Percentiles rank a stretch among this genome's conserved stretches.
Conservation (phyloP, 768 basidiomycete genomes). For the Chalciporus chontae region DNA sequence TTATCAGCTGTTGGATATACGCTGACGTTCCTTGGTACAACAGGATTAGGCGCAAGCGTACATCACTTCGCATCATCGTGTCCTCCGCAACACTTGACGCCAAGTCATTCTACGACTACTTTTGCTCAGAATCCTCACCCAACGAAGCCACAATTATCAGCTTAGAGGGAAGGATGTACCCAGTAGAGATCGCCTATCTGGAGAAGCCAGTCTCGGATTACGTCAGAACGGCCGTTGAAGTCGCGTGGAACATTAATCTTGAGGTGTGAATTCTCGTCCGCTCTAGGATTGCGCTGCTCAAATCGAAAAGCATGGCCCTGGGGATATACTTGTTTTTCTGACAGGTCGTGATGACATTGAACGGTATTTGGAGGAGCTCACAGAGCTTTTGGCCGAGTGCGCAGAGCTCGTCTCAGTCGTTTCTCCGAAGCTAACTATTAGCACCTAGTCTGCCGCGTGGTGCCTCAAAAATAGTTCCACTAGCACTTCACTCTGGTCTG, state of each 20-base stretch:
- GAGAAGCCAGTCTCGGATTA: conserved; percentile 78
- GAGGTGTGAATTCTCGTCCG: conserved; percentile 47
- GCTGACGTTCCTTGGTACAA: neutral
- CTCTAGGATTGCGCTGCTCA: neutral
- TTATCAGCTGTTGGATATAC: neutral
- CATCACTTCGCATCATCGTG: conserved; percentile 84
- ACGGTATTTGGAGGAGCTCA: conserved; percentile 72
- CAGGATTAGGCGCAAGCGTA: conserved; percentile 90
- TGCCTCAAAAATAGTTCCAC: conserved; percentile 54
- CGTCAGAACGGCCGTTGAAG: conserved; percentile 74
- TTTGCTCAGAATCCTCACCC: conserved; percentile 57
- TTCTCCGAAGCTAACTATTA: neutral
- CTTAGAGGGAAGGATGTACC: conserved; percentile 91
- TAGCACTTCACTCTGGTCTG: conserved; percentile 88
- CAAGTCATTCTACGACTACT: conserved; percentile 83
- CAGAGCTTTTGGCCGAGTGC: conserved; percentile 75
- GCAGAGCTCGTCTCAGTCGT: conserved; percentile 1
- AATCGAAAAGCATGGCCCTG: conserved; percentile 60
- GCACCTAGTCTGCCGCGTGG: conserved; percentile 46
- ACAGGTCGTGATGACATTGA: conserved; percentile 98
- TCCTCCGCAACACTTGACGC: conserved; percentile 98
- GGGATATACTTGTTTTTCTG: conserved; percentile 91
- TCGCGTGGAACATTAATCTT: conserved; percentile 76
- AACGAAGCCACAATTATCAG: conserved; percentile 82
- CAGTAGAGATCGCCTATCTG: conserved; percentile 90